Conservation (phyloP, 768 basidiomycete species). For the Cystobasidium onofrii region DNA sequence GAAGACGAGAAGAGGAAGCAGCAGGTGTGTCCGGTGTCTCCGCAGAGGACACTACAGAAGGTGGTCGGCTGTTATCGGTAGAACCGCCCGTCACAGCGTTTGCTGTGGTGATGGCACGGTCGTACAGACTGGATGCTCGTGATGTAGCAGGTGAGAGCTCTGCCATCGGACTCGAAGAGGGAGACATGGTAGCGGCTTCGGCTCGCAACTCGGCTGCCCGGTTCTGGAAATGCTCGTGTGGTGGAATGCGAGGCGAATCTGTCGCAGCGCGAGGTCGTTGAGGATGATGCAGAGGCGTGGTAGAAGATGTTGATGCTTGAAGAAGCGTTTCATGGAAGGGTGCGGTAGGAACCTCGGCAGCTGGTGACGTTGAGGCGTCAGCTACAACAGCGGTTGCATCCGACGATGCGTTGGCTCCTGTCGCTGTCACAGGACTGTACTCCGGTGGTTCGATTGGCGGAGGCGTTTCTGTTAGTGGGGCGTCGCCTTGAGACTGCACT, state of each 20-base stretch:
- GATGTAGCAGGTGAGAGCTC: background rate
- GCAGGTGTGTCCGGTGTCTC: background rate
- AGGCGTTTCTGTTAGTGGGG: background rate
- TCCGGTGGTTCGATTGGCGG: background rate
- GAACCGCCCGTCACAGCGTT: background rate
- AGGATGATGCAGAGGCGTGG: background rate
- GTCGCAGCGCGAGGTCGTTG: background rate
- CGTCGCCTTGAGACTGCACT: background rate
- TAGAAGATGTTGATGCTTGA: background rate
- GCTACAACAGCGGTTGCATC: background rate
- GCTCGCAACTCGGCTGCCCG: background rate
- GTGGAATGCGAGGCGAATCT: background rate
- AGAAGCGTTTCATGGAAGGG: background rate
- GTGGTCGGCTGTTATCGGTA: background rate
- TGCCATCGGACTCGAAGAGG: background rate
- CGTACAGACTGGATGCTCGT: slow-evolving; percentile 1
- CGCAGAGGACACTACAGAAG: background rate
- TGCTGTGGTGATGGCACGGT: background rate
- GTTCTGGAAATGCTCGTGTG: background rate
- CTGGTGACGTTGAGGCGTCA: background rate
- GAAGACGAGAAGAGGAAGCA: background rate
- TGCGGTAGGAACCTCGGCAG: background rate
- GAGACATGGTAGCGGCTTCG: background rate
- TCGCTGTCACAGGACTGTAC: background rate
- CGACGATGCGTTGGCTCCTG: background rate